phyloP scores from a whole-genome alignment of 2,329 filamentous ascomycete genomes.

The Pyricularia grisea region DNA sequence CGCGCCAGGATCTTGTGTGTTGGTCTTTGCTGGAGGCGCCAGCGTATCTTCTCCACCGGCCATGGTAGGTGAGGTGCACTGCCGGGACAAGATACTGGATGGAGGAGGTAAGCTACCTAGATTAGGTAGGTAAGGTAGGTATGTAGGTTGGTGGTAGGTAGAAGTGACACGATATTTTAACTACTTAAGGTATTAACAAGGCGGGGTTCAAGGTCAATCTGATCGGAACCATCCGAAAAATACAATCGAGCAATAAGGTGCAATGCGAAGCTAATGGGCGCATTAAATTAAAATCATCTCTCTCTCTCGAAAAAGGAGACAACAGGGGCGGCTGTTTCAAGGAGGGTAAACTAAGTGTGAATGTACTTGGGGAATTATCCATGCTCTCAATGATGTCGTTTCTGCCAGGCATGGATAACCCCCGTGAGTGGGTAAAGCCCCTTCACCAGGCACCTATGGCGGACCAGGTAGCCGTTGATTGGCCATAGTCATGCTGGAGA shows the following conservation, averaged over 20 bases:
- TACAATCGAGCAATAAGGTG: not conserved
- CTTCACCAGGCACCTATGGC: not conserved
- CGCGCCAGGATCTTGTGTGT: conserved; percentile 46
- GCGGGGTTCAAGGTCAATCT: not conserved
- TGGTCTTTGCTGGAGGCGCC: conserved; percentile 28
- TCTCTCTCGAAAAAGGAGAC: not conserved
- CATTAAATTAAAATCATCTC: not conserved
- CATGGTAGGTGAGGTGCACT: conserved; percentile 12
- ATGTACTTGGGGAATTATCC: not conserved
- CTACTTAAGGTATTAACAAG: not conserved
- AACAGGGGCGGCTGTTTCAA: not conserved
- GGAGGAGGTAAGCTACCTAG: not conserved
- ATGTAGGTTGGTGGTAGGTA: not conserved
- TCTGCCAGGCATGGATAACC: not conserved
- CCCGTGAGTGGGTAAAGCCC: not conserved
- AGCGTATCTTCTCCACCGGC: conserved; percentile 26
- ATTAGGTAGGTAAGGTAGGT: not conserved
- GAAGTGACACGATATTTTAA: not conserved
- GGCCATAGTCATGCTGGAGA: not conserved
- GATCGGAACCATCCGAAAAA: not conserved
- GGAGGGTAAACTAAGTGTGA: not conserved
- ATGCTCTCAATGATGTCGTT: not conserved
- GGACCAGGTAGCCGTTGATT: not conserved
- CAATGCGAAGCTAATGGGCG: not conserved
- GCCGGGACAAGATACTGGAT: no score